phyloP scores from a whole-genome alignment of 345 rosid species.

The Gossypium stocksii region DNA sequence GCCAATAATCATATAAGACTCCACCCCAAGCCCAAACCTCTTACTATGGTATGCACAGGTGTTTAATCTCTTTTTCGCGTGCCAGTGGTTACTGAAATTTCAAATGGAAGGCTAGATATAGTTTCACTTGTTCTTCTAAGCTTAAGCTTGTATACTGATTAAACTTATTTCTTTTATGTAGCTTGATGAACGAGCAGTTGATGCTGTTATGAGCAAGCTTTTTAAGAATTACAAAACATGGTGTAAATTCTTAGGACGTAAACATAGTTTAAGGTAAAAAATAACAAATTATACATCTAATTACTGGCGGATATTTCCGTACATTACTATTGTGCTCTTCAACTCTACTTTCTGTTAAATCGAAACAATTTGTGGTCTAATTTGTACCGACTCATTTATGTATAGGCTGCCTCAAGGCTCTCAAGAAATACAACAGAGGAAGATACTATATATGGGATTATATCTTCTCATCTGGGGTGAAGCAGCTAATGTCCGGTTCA shows the following conservation, averaged over 20 bases:
- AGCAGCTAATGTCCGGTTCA: constrained; percentile 91
- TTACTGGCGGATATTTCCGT: constrained; percentile 1
- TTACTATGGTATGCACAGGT: constrained; percentile 56
- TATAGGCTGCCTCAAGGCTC: constrained; percentile 86
- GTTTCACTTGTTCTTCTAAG: background rate
- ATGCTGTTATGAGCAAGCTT: constrained; percentile 80
- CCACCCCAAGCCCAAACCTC: constrained; percentile 87
- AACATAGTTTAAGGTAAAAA: constrained; percentile 87
- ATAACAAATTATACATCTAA: constrained; percentile 1
- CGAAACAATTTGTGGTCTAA: background rate
- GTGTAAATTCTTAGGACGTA: constrained; percentile 91
- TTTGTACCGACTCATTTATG: constrained; percentile 13
- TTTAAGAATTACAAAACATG: constrained; percentile 89
- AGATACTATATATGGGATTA: constrained; percentile 87
- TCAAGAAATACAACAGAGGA: constrained; percentile 87
- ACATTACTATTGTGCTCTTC: background rate
- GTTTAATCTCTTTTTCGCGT: background rate
- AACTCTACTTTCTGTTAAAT: constrained; percentile 3
- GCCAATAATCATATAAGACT: constrained; percentile 83
- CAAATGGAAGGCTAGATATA: background rate
- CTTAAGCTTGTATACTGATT: background rate
- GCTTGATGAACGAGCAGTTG: constrained; percentile 97
- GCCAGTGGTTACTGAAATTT: constrained; percentile 2
- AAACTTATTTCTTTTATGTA: constrained; percentile 28
- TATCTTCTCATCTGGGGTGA: constrained; percentile 98